Conservation (phyloP, 345 rosid species). For the Acer saccharum region DNA sequence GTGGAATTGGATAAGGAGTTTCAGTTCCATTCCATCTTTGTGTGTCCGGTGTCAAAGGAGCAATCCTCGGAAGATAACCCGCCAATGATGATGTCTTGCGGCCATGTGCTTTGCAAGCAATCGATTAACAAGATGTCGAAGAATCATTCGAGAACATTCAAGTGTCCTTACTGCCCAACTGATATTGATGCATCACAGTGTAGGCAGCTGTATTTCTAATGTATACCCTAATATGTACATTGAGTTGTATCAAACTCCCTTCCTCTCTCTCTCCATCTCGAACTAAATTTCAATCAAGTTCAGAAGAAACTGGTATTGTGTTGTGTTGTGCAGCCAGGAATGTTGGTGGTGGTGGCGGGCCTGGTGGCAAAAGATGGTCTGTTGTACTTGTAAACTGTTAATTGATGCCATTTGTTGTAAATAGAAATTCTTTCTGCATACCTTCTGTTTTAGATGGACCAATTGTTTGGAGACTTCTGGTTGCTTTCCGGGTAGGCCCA, state of each 20-base stretch:
- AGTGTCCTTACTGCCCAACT: constrained; percentile 65
- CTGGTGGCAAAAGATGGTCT: constrained; percentile 22
- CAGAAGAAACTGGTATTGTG: constrained; percentile 13
- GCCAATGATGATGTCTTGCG: constrained; percentile 70
- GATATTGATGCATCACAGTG: constrained; percentile 47
- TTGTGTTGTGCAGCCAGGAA: constrained; percentile 11
- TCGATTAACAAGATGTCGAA: constrained; percentile 57
- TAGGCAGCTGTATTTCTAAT: constrained; percentile 55
- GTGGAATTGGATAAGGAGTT: constrained; percentile 59
- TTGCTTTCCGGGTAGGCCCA: not conserved
- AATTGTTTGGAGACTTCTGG: not conserved
- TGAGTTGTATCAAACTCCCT: constrained; percentile 17
- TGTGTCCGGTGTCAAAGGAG: constrained; percentile 75
- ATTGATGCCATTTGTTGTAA: constrained; percentile 36
- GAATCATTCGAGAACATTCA: constrained; percentile 48
- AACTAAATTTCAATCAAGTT: not conserved
- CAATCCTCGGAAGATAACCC: constrained; percentile 66
- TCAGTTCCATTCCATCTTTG: constrained; percentile 68
- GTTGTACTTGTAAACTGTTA: constrained; percentile 22
- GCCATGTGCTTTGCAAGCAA: constrained; percentile 68
- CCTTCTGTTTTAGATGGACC: not conserved
- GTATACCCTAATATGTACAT: constrained; percentile 19
- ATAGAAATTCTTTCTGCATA: constrained; percentile 41
- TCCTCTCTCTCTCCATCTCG: constrained; percentile 2
- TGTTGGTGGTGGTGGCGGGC: not conserved